A percentile compares a stretch with the other conserved stretches of the same genome.
Evolutionary conservation across 352 stramenopile species (phyloP).

Genomic region (Phytophthora europaea): DNA sequence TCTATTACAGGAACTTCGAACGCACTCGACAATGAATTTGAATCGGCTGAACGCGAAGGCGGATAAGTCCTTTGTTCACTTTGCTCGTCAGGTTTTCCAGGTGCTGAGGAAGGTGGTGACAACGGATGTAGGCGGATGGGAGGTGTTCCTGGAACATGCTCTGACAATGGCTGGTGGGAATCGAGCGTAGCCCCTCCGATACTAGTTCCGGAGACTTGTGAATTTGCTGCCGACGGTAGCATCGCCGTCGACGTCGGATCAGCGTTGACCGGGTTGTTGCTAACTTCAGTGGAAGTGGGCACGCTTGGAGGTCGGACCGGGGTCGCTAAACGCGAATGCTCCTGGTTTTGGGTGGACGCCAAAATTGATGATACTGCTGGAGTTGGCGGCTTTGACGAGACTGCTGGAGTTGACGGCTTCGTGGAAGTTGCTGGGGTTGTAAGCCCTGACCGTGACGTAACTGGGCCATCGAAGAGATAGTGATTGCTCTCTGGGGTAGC

Average conservation of each 20-base stretch:
- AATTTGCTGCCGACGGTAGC: slow-evolving; percentile 1
- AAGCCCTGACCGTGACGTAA: slow-evolving; percentile 12
- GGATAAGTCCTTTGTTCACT: slow-evolving; percentile 3
- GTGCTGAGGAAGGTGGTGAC: background rate
- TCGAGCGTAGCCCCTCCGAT: background rate
- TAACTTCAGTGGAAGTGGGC: background rate
- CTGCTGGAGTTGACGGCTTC: slow-evolving; percentile 1
- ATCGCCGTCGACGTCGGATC: background rate
- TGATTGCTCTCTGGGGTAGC: slow-evolving; percentile 24
- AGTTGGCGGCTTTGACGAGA: slow-evolving; percentile 4
- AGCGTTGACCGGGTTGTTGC: background rate
- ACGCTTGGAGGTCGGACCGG: slow-evolving; percentile 1
- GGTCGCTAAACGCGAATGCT: slow-evolving; percentile 16
- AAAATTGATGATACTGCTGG: slow-evolving; percentile 3
- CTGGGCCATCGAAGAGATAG: slow-evolving; percentile 43
- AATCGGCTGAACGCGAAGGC: background rate
- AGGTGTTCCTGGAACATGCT: slow-evolving; percentile 10
- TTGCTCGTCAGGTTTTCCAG: background rate
- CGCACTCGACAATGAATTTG: background rate
- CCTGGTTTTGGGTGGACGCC: slow-evolving; percentile 11
- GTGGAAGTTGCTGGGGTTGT: slow-evolving; percentile 19
- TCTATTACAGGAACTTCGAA: slow-evolving; percentile 1
- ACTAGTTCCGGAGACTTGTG: slow-evolving; percentile 5
- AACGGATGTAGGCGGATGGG: slow-evolving; percentile 22
- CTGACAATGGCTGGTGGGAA: background rate